Evolutionary conservation across 129 eudicot genomes (phyloP).

Genomic region (Dittrichia graveolens): DNA sequence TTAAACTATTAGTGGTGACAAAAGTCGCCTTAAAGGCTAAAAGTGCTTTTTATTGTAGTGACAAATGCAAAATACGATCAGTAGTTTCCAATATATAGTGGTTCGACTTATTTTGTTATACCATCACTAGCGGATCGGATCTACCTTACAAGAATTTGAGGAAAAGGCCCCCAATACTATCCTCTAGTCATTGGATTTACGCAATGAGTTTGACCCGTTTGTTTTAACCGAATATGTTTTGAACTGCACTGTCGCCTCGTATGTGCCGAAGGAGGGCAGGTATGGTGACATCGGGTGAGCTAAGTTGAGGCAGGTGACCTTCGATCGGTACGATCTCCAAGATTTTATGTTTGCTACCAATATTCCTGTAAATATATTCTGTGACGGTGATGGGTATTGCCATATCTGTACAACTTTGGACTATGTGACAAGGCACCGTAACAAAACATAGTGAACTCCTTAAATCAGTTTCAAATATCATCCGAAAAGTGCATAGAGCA

Average conservation of each 20-base stretch:
- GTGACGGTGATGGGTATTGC: slow-evolving; percentile 92
- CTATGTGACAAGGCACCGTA: slow-evolving; percentile 78
- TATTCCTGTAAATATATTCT: slow-evolving; percentile 81
- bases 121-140: too few species aligned
- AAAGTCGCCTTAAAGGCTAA: too few species aligned
- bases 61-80: too few species aligned
- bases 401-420: slow-evolving; percentile 88
- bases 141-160: too few species aligned
- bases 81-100: too few species aligned
- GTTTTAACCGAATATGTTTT: too few species aligned
- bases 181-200: too few species aligned
- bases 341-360: slow-evolving; percentile 58
- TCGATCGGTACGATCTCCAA: slow-evolving; percentile 96
- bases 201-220: too few species aligned
- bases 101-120: too few species aligned
- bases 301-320: slow-evolving; percentile 92
- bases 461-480: slow-evolving; percentile 76
- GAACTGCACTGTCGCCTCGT: slow-evolving; percentile 53
- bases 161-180: too few species aligned
- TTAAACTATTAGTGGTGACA: too few species aligned
- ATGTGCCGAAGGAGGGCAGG: slow-evolving; percentile 88
- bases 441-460: slow-evolving; percentile 64
- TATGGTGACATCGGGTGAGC: slow-evolving; percentile 91
- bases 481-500: slow-evolving; percentile 70
- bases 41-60: too few species aligned